Conservation (phyloP, 2,329 filamentous ascomycete genomes). For the Neoscytalidium dimidiatum region DNA sequence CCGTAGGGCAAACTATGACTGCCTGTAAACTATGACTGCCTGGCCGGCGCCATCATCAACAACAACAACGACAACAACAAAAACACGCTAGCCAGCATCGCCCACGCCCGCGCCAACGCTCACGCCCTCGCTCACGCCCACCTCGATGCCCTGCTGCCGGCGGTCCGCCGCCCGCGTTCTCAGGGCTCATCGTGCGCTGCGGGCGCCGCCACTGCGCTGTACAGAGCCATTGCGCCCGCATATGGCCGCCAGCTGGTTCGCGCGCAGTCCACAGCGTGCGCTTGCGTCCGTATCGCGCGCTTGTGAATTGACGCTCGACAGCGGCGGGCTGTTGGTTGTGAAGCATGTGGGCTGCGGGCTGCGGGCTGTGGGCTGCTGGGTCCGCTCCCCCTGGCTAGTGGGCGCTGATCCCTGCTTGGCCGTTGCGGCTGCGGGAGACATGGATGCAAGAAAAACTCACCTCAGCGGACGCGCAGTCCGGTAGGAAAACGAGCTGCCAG, state of each 20-base stretch:
- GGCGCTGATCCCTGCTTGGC: conserved; percentile 4
- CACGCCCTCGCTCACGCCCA: background rate
- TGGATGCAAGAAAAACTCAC: background rate
- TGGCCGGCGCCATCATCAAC: background rate
- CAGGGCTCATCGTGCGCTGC: too few species aligned
- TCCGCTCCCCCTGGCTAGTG: background rate
- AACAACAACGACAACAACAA: too few species aligned
- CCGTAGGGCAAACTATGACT: background rate
- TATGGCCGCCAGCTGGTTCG: background rate
- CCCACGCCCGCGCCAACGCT: background rate
- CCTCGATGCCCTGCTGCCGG: background rate
- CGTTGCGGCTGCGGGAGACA: conserved; percentile 5
- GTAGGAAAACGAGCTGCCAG: background rate
- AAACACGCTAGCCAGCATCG: too few species aligned
- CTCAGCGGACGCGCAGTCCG: background rate
- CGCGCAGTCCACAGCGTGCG: background rate
- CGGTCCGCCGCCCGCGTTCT: background rate
- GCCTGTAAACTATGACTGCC: background rate
- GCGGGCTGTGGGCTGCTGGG: too few species aligned
- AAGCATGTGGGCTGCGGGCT: too few species aligned
- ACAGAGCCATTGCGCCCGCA: background rate
- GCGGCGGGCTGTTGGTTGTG: background rate
- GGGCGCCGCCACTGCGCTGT: background rate
- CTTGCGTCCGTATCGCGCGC: conserved; percentile 16
- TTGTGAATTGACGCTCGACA: background rate